Base-by-base conservation (phyloP, 371 early-diverging fungal species). In the Globomyces sp. region DNA sequence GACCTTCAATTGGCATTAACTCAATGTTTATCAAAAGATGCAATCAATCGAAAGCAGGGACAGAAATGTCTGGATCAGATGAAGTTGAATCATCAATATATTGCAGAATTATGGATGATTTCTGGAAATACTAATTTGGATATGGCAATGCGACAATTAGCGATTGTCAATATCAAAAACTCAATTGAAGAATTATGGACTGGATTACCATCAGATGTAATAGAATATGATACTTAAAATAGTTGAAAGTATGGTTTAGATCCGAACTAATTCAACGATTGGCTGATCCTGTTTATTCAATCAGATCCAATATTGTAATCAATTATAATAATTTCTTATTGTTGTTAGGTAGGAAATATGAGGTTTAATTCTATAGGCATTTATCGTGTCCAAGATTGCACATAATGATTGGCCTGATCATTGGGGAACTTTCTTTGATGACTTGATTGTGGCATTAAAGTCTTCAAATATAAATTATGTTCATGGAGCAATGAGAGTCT, bases 361-460 rank as follows among this genome's bases (percentile, higher is more conserved):
- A 50, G 24, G 68, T 72, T 57, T 36, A 11, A 24, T 24, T 63
- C 59, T 65, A 34, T 37, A 85, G 88, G 96, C 95, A 3, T 90
- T 89, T 63, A 89, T 89, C 3, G 83, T 95, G 2, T 90, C 96
- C 11, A 87, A 85, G 65, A 92, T 97, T 71, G 95, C 94, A 1
- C 89, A 89, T 52, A 85, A 89, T 49, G 97, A 97, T 80, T 96
- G 92, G 84, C 95, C 96, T 1, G 96, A 95, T 70, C 82, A 88
- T 34, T 97, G 98, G 98, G 92, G 93, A n/a, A 86, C 90, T 50
- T 81, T 97, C 43, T 85, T 95, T 67, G 87, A 90, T 67, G 80
- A 86, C 24, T 79, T 96, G 47, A 74, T 95, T 44, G 80, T 78
- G 36, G 80, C 86, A 62, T 74, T 95, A 58, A 85, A 86, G 58